These are phyloP conservation scores for Cafeteria roenbergensis DNA, from an alignment of 108 stramenopile species.

Conservation along the genomic window DNA sequence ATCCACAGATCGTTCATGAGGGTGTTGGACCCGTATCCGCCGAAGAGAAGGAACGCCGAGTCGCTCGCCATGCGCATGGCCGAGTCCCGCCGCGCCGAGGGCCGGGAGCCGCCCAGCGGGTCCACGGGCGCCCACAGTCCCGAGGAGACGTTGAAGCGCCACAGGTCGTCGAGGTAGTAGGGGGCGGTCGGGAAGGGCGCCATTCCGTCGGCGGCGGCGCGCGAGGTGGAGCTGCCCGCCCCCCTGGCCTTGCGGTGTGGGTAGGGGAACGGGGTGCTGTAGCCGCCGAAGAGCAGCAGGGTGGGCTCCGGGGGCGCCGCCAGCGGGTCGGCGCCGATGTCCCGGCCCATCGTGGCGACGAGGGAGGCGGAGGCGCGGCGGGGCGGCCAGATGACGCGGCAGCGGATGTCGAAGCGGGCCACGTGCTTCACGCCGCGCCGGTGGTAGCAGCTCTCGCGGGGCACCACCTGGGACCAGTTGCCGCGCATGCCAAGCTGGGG, in stretches of 20 bases:
- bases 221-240: constrained; percentile 25
- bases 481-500: not conserved
- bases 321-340: no score
- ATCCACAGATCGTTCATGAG: constrained; percentile 67
- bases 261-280: constrained; percentile 60
- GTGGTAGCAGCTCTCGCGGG: constrained; percentile 34
- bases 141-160: constrained; percentile 47
- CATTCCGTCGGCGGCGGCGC: constrained; percentile 17
- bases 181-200: constrained; percentile 46
- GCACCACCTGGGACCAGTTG: constrained; percentile 34
- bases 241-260: constrained; percentile 49
- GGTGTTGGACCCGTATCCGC: constrained; percentile 55
- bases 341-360: no score
- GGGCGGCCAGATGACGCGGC: constrained; percentile 49
- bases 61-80: constrained; percentile 21
- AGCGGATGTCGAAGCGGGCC: constrained; percentile 42
- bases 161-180: constrained; percentile 59
- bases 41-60: constrained; percentile 48
- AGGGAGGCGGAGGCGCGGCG: constrained; percentile 55
- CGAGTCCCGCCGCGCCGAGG: constrained; percentile 34
- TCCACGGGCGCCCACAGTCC: constrained; percentile 42
- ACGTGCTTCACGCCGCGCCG: constrained; percentile 51
- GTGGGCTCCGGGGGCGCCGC: constrained; percentile 42
- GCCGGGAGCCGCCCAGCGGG: constrained; percentile 7
- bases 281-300: constrained; percentile 63